Base-by-base conservation (phyloP, 352 stramenopile genomes). In the Phytophthora cactorum region DNA sequence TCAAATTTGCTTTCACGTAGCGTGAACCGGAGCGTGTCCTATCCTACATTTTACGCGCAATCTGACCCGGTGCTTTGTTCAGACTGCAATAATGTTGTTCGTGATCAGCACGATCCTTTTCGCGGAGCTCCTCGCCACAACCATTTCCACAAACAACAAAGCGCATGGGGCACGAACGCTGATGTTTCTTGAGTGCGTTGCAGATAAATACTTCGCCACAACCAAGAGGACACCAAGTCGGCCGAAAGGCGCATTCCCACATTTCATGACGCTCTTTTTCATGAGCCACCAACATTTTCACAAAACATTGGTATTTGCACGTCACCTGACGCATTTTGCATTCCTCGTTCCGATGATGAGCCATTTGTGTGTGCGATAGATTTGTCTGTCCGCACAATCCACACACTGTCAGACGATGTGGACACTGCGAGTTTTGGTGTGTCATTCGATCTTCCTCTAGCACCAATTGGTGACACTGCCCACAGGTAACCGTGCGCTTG, bases 191-290 rank as follows among this genome's bases (percentile, higher is more conserved):
- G 17, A 82, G 55, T 11, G 73, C 75, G 36, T 88, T 77, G 15
- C 79, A 81, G 10, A 84, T 29, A 34, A 94, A 60, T 9, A 78
- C 72, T 47, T 78, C 52, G 17, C 73, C 72, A 65, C 86, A 94
- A 8, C 86, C 82, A 15, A 94, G 73, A 5, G 84, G 79, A 59
- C 86, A 94, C 72, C 77, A 88, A 45, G 91, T 86, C 1, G 78
- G 63, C 4, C 86, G 79, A 4, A 86, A 78, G 2, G 69, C 54
- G 53, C 84, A 94, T 54, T 92, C 82, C 52, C 77, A 78, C 52
- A 62, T 66, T 63, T 94, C 86, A 61, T 94, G 86, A 0, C 62
- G 72, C 7, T 75, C 59, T 59, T 88, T 77, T 39, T 85, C 81
- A 32, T 92, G 74, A 2, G 84, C 84, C n/a, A 81, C 66, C 34